These are phyloP conservation scores for Sphaerosporella brunnea DNA, from an alignment of 495 filamentous ascomycete genomes.

Conservation along the genomic window DNA sequence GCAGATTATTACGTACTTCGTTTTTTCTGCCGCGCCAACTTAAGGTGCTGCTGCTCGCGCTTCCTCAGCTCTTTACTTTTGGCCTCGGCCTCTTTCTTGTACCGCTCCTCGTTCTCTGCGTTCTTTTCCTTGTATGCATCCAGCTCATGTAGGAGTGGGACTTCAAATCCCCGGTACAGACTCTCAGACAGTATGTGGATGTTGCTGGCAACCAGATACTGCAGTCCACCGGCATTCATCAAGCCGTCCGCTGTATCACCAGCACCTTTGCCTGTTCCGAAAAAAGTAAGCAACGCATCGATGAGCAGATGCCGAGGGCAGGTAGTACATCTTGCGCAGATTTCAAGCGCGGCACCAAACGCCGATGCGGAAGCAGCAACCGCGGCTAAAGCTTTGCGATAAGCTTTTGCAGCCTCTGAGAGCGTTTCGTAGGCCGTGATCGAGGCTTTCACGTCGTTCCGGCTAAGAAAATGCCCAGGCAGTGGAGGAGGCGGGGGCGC, in stretches of 20 bases:
- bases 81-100: constrained; percentile 34
- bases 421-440: constrained; percentile 44
- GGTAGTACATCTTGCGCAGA: constrained; percentile 42
- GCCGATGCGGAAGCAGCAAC: constrained; percentile 40
- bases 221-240: constrained; percentile 41
- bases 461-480: constrained; percentile 39
- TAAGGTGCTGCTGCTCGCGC: constrained; percentile 43
- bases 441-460: constrained; percentile 41
- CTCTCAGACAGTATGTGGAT: constrained; percentile 45
- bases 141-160: constrained; percentile 45
- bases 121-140: constrained; percentile 41
- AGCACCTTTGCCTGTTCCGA: constrained; percentile 32
- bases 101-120: constrained; percentile 41
- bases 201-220: constrained; percentile 47
- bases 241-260: constrained; percentile 42
- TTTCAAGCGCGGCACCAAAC: constrained; percentile 44
- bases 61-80: constrained; percentile 38
- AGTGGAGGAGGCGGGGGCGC: constrained; percentile 39
- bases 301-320: neutral
- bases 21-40: constrained; percentile 36
- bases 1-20: constrained; percentile 30
- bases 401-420: constrained; percentile 39
- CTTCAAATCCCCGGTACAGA: constrained; percentile 47
- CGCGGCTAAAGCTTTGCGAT: constrained; percentile 39
- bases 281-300: constrained; percentile 26